Base-by-base conservation (phyloP, 1,284 basidiomycete genomes). In the Boletellus deceptivus region DNA sequence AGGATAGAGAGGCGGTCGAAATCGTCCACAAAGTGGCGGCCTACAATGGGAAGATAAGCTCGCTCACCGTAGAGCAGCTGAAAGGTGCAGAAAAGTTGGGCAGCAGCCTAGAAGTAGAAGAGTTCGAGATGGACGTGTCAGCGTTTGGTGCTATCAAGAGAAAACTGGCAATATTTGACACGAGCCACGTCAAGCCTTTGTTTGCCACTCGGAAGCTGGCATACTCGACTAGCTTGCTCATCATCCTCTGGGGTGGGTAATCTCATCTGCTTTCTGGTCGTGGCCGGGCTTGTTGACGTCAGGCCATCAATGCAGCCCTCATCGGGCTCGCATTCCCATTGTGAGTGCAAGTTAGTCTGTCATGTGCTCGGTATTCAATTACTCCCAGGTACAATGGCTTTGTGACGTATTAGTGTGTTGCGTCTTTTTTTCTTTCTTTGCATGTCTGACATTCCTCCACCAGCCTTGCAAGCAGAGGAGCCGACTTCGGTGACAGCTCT, bases 261-360 rank as follows among this genome's bases (percentile, higher is more conserved):
- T 31, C n/a, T 41, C 40, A 11, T 18, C 33, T 22, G 37, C 22
- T 6, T 8, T 36, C 4, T 46, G 10, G 1, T 37, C 4, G 47
- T 38, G 6, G 6, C 17, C 2, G 1, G 27, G n/a, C 8, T 44
- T 11, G 11, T 25, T 48, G 29, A 59, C 48, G 47, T 35, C 17
- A 37, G 25, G 14, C 41, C 27, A 8, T 29, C 43, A 8, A 46
- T 48, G n/a, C 49, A 86, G 84, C 79, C 3, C 70, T 89, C 36
- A 89, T 89, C 52, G 87, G 86, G 4, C 77, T 90, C 11, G 85
- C 85, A 3, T 89, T 86, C 64, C 83, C 87, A 31, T 65, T 89
- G 75, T 88, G 45, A 64, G 75, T 68, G 3, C 33, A 18, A 2
- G n/a, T 18, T 29, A 6, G 14, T 25, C 27, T 11, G 0, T 34